Conservation (phyloP, 1,139 yeast species). For the Scheffersomyces lignicola region DNA sequence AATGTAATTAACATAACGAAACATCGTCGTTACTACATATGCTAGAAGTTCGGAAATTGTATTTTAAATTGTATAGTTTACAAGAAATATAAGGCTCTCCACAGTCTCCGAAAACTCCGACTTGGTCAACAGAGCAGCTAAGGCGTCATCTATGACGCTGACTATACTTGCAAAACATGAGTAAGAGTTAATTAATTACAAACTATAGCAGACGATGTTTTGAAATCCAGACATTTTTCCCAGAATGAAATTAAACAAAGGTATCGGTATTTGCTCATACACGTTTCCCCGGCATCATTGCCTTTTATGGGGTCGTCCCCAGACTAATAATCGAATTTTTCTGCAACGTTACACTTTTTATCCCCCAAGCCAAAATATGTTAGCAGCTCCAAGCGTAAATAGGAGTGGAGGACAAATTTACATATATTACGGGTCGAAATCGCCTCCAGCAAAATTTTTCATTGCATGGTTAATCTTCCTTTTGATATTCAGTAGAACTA, state of each 20-base stretch:
- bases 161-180: too few relatives aligned
- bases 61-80: too few relatives aligned
- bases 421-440: background rate
- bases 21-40: too few relatives aligned
- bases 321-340: background rate
- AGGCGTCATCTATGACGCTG: too few relatives aligned
- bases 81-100: too few relatives aligned
- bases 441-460: constrained; percentile 1
- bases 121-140: too few relatives aligned
- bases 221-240: constrained; percentile 1
- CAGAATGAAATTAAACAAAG: background rate
- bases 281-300: constrained; percentile 1
- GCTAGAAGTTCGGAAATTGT: too few relatives aligned
- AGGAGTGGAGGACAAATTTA: constrained; percentile 3
- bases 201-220: background rate
- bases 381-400: constrained; percentile 3
- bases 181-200: too few relatives aligned
- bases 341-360: constrained; percentile 13
- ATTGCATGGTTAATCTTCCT: constrained; percentile 1
- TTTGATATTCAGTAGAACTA: constrained; percentile 1
- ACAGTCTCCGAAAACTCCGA: too few relatives aligned
- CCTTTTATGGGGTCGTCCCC: background rate
- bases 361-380: background rate
- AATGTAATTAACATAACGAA: too few relatives aligned
- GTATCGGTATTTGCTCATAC: too few relatives aligned